Evolutionary conservation across 2,329 filamentous ascomycete species (phyloP), one percentile per base, ranked within the genome.

Genomic region (Sordariomycetes sp.): DNA sequence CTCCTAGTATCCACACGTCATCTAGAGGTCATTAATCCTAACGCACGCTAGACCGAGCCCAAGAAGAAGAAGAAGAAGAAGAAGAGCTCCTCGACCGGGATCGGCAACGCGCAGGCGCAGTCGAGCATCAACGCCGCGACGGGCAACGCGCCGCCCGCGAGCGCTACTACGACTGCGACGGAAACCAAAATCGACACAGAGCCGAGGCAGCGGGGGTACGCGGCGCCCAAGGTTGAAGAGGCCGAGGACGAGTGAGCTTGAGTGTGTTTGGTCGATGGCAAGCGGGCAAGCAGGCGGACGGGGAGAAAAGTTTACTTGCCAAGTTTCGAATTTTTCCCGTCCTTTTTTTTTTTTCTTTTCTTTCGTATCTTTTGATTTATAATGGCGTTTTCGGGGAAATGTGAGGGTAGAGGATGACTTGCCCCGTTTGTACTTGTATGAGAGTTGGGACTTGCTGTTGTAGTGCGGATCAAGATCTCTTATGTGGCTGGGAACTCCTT

Each of bases 1-100:
- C 36, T 17, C 20, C 12, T 15, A 8, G 17, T 32, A 35, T 55
- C 8, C 28, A 4, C 13, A 15, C 35, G n/a, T 48, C 36, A 13
- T 24, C n/a, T n/a, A 3, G 20, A 12, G 36, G 17, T 10, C 20
- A 10, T 15, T 5, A 12, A 13, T 67, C 69, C 68, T 22, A 62
- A 64, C 56, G 70, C 34, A 22, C 22, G 15, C 56, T 66, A 72
- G 67, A 71, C 70, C 35, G 72, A 72, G 64, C 68, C 69, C 39
- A 74, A 74, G 66, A 57, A 74, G 59, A 82, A 82, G 68, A 83
- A 84, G 74, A 77, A 77, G 70, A 82, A 80, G 70, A 79, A 77
- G 69, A 64, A 70, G 28, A 32, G 59, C 6, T 61, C 70, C 28
- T 64, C 69, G 8, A 67, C 71, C 35, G 68, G 68, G 45, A 65